Percentiles rank a stretch among this genome's conserved stretches.
Evolutionary conservation across 148 eudicot genomes (phyloP).

Genomic region (Talinum fruticosum): DNA sequence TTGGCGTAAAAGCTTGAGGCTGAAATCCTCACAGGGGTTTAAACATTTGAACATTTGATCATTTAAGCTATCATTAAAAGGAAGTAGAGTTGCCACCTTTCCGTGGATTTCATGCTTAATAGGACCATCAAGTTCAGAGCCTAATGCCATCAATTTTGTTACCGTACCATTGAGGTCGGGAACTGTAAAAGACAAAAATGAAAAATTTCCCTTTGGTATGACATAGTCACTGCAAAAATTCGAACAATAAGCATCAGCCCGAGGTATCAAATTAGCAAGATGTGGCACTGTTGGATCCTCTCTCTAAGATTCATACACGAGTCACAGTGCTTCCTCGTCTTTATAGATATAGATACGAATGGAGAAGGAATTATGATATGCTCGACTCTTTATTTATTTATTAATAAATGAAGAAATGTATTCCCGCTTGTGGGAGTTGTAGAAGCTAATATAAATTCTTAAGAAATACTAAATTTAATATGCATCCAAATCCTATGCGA

Average conservation of each 20-base stretch:
- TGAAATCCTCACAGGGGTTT: conserved; percentile 42
- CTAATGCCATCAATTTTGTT: conserved; percentile 67
- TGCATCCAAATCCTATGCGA: neutral
- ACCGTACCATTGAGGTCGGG: conserved; percentile 64
- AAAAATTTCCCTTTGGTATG: conserved; percentile 58
- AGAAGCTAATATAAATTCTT: neutral
- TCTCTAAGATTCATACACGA: too few relatives aligned
- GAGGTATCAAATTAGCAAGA: too few relatives aligned
- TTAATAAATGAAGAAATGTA: neutral
- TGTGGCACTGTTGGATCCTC: too few relatives aligned
- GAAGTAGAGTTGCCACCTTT: conserved; percentile 40
- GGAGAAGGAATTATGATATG: neutral
- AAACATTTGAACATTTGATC: neutral
- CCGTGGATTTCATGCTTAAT: conserved; percentile 85
- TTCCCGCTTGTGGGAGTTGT: neutral
- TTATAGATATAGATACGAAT: neutral
- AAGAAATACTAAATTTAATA: neutral
- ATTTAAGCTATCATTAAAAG: neutral
- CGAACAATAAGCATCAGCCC: too few relatives aligned
- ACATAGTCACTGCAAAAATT: conserved; percentile 43
- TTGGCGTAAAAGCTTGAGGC: neutral
- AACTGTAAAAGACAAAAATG: conserved; percentile 79
- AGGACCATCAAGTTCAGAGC: conserved; percentile 84
- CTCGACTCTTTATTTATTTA: neutral
- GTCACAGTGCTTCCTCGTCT: neutral